Percentiles rank a stretch among this genome's conserved stretches.
These are phyloP conservation scores for Helianthus tuberosus DNA, from an alignment of 129 eudicot genomes.

Conservation along the genomic window DNA sequence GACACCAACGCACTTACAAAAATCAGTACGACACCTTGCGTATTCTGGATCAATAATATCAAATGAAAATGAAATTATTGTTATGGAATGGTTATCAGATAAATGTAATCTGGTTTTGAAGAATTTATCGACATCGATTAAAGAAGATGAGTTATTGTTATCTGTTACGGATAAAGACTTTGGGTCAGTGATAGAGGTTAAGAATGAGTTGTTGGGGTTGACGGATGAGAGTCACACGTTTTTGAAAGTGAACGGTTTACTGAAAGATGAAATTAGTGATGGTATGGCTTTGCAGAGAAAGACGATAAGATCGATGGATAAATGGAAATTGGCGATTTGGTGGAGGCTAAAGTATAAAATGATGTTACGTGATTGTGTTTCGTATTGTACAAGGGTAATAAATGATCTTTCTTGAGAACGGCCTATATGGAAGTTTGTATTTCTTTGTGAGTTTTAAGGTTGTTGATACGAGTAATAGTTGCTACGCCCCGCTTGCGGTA, in stretches of 20 bases:
- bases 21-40: constrained; percentile 57
- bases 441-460: neutral
- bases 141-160: constrained; percentile 60
- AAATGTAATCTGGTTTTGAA: constrained; percentile 47
- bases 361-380: constrained; percentile 54
- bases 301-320: constrained; percentile 46
- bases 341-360: constrained; percentile 80
- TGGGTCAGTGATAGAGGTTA: constrained; percentile 33
- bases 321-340: constrained; percentile 76
- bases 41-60: constrained; percentile 72
- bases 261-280: constrained; percentile 20
- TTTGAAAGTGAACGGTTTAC: constrained; percentile 33
- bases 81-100: constrained; percentile 64
- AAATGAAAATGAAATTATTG: constrained; percentile 58
- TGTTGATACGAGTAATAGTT: neutral
- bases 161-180: constrained; percentile 37
- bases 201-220: constrained; percentile 31
- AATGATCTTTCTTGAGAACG: constrained; percentile 20
- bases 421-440: neutral
- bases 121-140: constrained; percentile 48
- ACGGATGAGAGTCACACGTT: constrained; percentile 48
- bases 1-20: constrained; percentile 61
- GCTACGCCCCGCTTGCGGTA: neutral
- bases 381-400: constrained; percentile 47
- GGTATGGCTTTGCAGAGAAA: constrained; percentile 20